phyloP scores from a whole-genome alignment of 352 stramenopile genomes.

The Phytophthora ramorum region DNA sequence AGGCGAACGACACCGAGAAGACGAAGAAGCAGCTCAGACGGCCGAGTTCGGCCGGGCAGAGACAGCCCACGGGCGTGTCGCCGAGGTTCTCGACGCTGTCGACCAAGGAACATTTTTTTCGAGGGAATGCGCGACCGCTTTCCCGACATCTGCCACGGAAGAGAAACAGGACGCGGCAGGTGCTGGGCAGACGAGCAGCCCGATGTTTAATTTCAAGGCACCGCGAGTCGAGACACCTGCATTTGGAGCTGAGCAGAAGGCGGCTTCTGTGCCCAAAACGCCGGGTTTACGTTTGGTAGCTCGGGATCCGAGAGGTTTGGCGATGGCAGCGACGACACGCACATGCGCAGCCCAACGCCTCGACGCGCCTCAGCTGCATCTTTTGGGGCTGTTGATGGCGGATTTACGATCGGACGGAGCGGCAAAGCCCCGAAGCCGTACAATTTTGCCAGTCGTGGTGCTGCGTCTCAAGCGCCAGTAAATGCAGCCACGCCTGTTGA shows the following conservation, averaged over 20 bases:
- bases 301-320: not conserved
- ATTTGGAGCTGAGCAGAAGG: conserved; percentile 11
- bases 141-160: not conserved
- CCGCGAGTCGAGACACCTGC: conserved; percentile 13
- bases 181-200: not conserved
- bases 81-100: conserved; percentile 19
- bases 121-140: not conserved
- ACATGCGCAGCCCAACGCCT: conserved; percentile 31
- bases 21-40: conserved; percentile 4
- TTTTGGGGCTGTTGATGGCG: conserved; percentile 8
- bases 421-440: conserved; percentile 24
- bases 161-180: not conserved
- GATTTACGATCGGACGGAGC: conserved; percentile 31
- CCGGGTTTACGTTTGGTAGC: conserved; percentile 36
- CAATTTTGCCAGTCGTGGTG: conserved; percentile 21
- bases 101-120: conserved; percentile 1
- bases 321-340: conserved; percentile 15
- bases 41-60: not conserved
- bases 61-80: conserved; percentile 11
- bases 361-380: not conserved
- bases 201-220: not conserved
- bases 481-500: conserved; percentile 3
- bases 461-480: not conserved
- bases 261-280: not conserved
- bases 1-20: conserved; percentile 5